Evolutionary conservation across 108 stramenopile species (phyloP).

Genomic region (Fragilariopsis cylindrus): DNA sequence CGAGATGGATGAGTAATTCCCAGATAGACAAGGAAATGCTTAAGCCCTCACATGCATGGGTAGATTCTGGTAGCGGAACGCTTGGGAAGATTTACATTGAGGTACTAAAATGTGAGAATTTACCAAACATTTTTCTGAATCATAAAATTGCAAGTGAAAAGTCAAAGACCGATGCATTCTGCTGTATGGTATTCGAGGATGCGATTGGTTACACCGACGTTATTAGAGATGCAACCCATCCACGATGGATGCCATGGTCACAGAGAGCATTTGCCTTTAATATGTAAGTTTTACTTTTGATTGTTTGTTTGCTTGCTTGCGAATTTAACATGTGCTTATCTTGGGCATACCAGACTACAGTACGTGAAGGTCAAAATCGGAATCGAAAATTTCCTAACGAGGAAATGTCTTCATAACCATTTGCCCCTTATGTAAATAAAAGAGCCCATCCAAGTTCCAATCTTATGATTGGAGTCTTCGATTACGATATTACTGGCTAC

Average conservation of each 20-base stretch:
- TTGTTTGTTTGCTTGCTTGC: constrained; percentile 23
- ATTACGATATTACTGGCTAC: constrained; percentile 42
- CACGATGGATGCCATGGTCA: constrained; percentile 70
- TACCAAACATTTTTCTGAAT: constrained; percentile 52
- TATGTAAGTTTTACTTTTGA: constrained; percentile 3
- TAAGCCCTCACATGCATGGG: constrained; percentile 57
- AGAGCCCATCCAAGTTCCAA: constrained; percentile 50
- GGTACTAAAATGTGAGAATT: constrained; percentile 56
- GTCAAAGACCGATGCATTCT: constrained; percentile 66
- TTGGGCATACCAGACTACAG: no score
- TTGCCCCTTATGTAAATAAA: no score
- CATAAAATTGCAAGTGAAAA: constrained; percentile 21
- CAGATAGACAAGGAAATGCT: constrained; percentile 46
- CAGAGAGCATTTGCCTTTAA: constrained; percentile 63
- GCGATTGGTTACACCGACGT: constrained; percentile 63
- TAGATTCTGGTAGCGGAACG: constrained; percentile 61
- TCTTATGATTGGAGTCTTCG: constrained; percentile 73
- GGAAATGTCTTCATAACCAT: constrained; percentile 24
- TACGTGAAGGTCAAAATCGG: constrained; percentile 26
- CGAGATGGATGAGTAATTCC: constrained; percentile 59
- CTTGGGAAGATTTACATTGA: constrained; percentile 67
- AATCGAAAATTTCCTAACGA: constrained; percentile 37
- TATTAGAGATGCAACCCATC: constrained; percentile 54
- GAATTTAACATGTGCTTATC: constrained; percentile 15
- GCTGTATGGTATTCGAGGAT: constrained; percentile 63